Percentiles rank a stretch among this genome's conserved stretches.
These are phyloP conservation scores for Xylaria sp. DNA, from an alignment of 2,329 filamentous ascomycete species.

Conservation along the genomic window DNA sequence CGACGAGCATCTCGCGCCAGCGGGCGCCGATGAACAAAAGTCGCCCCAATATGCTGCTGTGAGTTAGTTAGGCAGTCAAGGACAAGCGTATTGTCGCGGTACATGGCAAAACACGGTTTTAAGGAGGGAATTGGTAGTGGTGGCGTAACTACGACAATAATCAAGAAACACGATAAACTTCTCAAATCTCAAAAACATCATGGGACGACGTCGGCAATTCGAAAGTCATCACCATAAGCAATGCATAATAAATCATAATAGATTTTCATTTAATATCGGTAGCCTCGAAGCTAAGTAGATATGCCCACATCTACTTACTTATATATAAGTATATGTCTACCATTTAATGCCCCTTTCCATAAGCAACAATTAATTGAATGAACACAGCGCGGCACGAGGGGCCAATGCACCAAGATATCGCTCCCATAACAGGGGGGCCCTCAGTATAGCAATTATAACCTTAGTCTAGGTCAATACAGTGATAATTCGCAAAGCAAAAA, in stretches of 20 bases:
- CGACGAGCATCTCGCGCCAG: too few species aligned
- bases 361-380: neutral
- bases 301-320: slow-evolving; percentile 7
- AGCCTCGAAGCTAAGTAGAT: neutral
- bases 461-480: neutral
- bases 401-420: neutral
- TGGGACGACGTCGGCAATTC: neutral
- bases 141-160: neutral
- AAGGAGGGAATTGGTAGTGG: neutral
- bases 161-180: too few species aligned
- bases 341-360: neutral
- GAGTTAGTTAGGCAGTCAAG: neutral
- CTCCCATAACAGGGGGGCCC: neutral
- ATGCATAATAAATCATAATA: neutral
- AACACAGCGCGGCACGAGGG: neutral
- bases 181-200: too few species aligned
- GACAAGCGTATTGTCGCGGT: too few species aligned
- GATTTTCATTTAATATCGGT: neutral
- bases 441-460: neutral
- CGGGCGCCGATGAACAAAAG: too few species aligned
- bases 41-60: neutral
- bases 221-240: neutral
- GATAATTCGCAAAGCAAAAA: neutral
- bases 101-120: too few species aligned
- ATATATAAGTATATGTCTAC: slow-evolving; percentile 8